Percentiles rank a stretch among this genome's conserved stretches.
These are phyloP conservation scores for Henckelia pumila DNA, from an alignment of 257 asterid genomes.

Conservation along the genomic window DNA sequence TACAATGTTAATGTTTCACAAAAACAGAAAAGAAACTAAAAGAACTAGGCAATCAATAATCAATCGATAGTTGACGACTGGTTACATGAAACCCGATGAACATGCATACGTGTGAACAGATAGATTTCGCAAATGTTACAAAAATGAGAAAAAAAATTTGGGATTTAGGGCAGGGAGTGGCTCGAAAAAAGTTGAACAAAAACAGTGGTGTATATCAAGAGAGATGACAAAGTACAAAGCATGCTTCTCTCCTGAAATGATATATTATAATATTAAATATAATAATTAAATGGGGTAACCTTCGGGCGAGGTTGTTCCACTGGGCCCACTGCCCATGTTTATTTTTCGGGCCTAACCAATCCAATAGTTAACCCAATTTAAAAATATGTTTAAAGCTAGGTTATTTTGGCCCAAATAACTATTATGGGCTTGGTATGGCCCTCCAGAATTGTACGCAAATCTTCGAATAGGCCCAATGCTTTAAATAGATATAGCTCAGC, in stretches of 20 bases:
- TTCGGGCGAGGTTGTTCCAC: background rate
- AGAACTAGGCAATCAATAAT: background rate
- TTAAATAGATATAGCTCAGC: too few relatives aligned
- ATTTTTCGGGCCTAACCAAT: too few relatives aligned
- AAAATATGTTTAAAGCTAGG: too few relatives aligned
- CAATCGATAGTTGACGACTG: background rate
- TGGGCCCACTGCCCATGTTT: background rate
- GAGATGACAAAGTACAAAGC: background rate
- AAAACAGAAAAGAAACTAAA: background rate
- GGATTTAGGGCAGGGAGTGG: background rate
- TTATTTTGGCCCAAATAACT: background rate
- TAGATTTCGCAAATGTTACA: background rate
- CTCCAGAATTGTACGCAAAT: too few relatives aligned
- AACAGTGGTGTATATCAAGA: background rate
- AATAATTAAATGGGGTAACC: background rate
- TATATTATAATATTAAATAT: too few relatives aligned
- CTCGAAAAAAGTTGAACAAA: background rate
- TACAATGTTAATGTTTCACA: constrained; percentile 9
- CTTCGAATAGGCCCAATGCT: background rate
- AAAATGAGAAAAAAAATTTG: background rate
- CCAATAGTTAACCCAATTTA: background rate
- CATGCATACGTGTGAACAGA: background rate
- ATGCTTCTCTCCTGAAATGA: background rate
- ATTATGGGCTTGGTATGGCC: background rate
- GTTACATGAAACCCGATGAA: background rate